phyloP scores from a whole-genome alignment of 2,329 filamentous ascomycete species.

The Mycosphaerelloides madeirae region DNA sequence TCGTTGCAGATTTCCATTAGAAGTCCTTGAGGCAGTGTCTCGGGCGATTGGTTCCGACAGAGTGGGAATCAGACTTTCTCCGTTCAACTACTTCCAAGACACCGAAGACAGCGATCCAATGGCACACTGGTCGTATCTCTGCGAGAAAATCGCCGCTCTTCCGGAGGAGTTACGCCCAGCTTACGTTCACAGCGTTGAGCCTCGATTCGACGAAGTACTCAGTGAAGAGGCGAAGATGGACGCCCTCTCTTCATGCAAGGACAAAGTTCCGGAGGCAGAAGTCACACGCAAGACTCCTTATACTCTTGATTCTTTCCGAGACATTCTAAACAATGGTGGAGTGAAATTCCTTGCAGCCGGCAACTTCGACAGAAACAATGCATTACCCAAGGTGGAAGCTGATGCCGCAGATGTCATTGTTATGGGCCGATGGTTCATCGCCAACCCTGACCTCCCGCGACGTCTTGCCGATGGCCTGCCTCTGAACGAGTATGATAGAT shows the following conservation, averaged over 20 bases:
- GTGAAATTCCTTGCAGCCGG: constrained; percentile 38
- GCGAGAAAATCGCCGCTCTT: constrained; percentile 34
- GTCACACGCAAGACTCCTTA: constrained; percentile 16
- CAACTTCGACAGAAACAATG: constrained; percentile 36
- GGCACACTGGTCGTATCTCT: constrained; percentile 57
- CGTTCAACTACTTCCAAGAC: constrained; percentile 56
- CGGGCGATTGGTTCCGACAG: constrained; percentile 49
- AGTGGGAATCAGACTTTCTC: constrained; percentile 55
- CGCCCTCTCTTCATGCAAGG: constrained; percentile 13
- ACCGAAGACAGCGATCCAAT: constrained; percentile 57
- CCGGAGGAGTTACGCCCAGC: constrained; percentile 49
- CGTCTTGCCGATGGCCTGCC: constrained; percentile 41
- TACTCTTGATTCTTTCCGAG: constrained; percentile 20
- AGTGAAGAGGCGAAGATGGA: constrained; percentile 25
- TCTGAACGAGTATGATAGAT: constrained; percentile 43
- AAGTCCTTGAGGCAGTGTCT: constrained; percentile 48
- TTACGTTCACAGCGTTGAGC: constrained; percentile 58
- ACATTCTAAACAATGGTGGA: constrained; percentile 23
- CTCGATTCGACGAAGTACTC: constrained; percentile 43
- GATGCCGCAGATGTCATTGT: constrained; percentile 42
- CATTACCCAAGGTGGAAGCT: constrained; percentile 33
- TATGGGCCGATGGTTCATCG: constrained; percentile 47
- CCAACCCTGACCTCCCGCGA: constrained; percentile 46
- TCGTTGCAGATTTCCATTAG: constrained; percentile 46
- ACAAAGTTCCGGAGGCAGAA: constrained; percentile 33